A percentile compares a stretch with the other conserved stretches of the same genome.
phyloP scores from a whole-genome alignment of 225 moss, liverwort and hornwort species.

The Polytrichum commune region DNA sequence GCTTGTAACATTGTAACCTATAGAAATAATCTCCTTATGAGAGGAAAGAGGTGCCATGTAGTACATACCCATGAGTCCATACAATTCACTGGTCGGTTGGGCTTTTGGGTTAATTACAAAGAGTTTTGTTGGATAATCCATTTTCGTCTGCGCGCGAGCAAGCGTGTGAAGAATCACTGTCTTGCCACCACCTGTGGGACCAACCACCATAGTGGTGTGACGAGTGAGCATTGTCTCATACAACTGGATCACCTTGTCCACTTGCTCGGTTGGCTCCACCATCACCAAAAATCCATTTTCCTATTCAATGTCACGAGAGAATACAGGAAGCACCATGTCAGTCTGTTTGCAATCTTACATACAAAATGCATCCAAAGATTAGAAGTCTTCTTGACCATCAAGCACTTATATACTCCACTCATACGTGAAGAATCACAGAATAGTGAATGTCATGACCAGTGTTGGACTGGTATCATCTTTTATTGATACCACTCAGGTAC shows the following conservation, averaged over 20 bases:
- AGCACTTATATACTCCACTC: too few species aligned
- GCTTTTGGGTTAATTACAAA: slow-evolving; percentile 84
- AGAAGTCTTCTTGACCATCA: too few species aligned
- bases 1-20: too few species aligned
- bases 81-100: slow-evolving; percentile 81
- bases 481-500: too few species aligned
- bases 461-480: too few species aligned
- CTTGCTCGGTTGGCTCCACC: slow-evolving; percentile 75
- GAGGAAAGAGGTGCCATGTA: not conserved
- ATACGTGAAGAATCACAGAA: too few species aligned
- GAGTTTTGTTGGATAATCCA: slow-evolving; percentile 79
- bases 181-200: slow-evolving; percentile 82
- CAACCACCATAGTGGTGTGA: slow-evolving; percentile 86
- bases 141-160: slow-evolving; percentile 73
- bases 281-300: slow-evolving; percentile 70
- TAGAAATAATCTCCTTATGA: too few species aligned
- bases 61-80: slow-evolving; percentile 77
- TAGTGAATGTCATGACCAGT: too few species aligned
- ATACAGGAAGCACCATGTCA: too few species aligned
- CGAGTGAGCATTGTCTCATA: slow-evolving; percentile 92
- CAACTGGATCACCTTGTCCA: slow-evolving; percentile 85
- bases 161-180: slow-evolving; percentile 76
- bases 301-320: slow-evolving; percentile 17
- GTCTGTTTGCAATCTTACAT: too few species aligned
- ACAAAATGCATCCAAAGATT: too few species aligned